Conservation (phyloP, 2,329 filamentous ascomycete genomes). For the Xylaria sp. region DNA sequence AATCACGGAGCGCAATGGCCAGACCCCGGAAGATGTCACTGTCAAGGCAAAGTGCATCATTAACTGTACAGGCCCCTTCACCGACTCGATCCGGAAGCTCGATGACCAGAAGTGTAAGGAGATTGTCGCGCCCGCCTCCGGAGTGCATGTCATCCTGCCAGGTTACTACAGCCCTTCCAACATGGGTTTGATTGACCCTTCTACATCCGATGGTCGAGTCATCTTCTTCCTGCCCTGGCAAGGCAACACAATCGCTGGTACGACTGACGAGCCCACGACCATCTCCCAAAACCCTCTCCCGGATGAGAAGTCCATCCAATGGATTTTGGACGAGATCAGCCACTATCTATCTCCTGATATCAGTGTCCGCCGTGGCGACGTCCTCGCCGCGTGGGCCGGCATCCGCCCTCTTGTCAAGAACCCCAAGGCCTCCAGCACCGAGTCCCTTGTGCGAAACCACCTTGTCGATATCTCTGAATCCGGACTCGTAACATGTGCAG, state of each 20-base stretch:
- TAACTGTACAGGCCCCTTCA: conserved; percentile 88
- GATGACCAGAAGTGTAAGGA: conserved; percentile 73
- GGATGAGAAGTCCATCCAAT: conserved; percentile 81
- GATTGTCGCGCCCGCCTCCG: conserved; percentile 83
- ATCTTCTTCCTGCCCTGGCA: conserved; percentile 96
- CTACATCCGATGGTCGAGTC: conserved; percentile 84
- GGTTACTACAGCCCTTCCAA: conserved; percentile 84
- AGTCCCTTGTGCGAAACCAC: conserved; percentile 86
- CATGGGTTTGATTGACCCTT: conserved; percentile 86
- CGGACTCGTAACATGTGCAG: conserved; percentile 81
- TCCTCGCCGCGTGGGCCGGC: conserved; percentile 88
- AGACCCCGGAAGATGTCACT: conserved; percentile 63
- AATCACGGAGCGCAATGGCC: conserved; percentile 66
- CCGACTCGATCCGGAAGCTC: conserved; percentile 82
- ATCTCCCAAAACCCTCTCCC: conserved; percentile 76
- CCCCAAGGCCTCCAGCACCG: conserved; percentile 81
- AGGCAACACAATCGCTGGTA: conserved; percentile 88
- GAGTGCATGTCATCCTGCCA: conserved; percentile 83
- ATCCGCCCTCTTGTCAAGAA: conserved; percentile 86
- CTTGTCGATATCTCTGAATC: conserved; percentile 78
- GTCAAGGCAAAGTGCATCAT: conserved; percentile 81
- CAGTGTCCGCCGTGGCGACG: conserved; percentile 80
- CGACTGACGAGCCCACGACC: conserved; percentile 76
- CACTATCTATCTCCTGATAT: conserved; percentile 84
- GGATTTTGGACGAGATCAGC: conserved; percentile 83